Evolutionary conservation across 2,329 filamentous ascomycete genomes (phyloP), one percentile per base, ranked within the genome.

Genomic region (Colletotrichum godetiae): DNA sequence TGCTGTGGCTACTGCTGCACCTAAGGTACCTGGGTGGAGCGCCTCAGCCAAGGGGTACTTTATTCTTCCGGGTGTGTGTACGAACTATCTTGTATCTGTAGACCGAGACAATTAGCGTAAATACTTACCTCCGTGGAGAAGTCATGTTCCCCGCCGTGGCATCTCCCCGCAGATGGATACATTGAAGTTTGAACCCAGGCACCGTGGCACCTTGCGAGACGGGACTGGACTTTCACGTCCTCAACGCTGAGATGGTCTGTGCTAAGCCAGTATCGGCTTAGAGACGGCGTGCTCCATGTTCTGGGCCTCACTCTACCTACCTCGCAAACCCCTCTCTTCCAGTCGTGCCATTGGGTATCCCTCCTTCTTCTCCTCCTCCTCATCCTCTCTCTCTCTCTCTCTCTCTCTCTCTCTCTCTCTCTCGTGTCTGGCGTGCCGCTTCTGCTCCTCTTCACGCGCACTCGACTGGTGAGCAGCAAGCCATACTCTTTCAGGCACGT

Each of bases 401-500:
- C 11, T 31, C n/a, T 24, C 33, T 27, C 22, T 11, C 52, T 8
- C 42, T 19, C 10, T 10, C 27, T 15, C 11, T 29, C 27, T 10
- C 27, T 15, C 11, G 4, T 4, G 27, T 29, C 27, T 29, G 27
- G 27, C 27, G 27, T 29, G 27, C 27, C 27, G 27, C 27, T 4
- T 29, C 27, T 37, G 15, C 55, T 22, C 33, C 22, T 13, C 49
- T 27, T 35, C 53, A 13, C 58, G 35, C 42, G 42, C 19, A 7
- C 19, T 22, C 19, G 19, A 15, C 52, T 29, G 52, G 27, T 29
- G 27, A 29, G 27, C 27, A 29, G 35, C 33, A 31, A 27, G 35
- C 56, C n/a, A 56, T 46, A 8, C n/a, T 53, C 42, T 29, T 68
- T 27, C 24, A 31, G 35, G 58, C 64, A 72, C 57, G 69, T 72